Evolutionary conservation across 371 early-diverging fungal species (phyloP), one percentile per base, ranked within the genome.

Genomic region (Blakeslea trispora): DNA sequence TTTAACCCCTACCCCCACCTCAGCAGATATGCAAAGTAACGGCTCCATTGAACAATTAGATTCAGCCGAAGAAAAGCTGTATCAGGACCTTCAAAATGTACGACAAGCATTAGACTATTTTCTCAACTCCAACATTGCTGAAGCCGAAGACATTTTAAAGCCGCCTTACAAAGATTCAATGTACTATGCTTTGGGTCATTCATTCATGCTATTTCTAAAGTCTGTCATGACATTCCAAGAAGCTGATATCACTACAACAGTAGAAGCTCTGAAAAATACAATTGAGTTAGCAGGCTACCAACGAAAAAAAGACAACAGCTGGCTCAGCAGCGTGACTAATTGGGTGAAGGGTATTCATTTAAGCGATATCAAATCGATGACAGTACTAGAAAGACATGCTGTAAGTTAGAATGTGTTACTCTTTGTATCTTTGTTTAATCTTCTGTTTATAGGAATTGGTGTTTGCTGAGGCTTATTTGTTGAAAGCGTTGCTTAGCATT

Each of bases 201-300:
- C 85, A 4, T 79, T 86, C 35, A 80, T 91, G 48, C 59, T 77
- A 45, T 83, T 74, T 49, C 63, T 91, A 11, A 83, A 86, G 39
- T 81, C 84, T 9, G 68, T 82, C 65, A 86, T 91, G 86, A 87
- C 92, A 22, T 91, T 91, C 58, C 86, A 91, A 42, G 65, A 66
- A 31, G 61, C 76, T 18, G 87, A 89, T 45, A 77, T 91, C 43
- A 52, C 74, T n/a, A 53, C 54, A 0, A 87, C 92, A 0, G 64
- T 80, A n/a, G 75, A 78, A n/a, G 76, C 82, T 0, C 69, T 88
- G 14, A 74, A 81, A 35, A 66, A 71, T 31, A 79, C 89, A 0
- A 71, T 89, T 14, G 79, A 81, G 15, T 55, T 85, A 19, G 78
- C 88, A 0, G 50, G 47, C 41, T 53, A 60, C 21, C 64, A 71